Conservation (phyloP, 129 eudicot genomes). For the Artemisia argyi region DNA sequence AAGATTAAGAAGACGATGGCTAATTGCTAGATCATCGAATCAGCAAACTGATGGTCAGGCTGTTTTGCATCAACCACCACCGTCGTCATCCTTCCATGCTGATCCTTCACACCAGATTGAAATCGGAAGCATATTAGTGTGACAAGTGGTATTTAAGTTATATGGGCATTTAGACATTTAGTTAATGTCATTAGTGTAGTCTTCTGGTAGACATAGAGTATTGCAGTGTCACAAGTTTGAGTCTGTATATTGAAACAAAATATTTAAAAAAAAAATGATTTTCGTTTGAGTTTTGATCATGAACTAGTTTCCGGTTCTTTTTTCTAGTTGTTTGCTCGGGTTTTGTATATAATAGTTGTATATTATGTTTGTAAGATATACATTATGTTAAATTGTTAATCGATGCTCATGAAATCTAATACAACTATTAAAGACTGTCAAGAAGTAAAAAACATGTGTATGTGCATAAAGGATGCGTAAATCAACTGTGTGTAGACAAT, state of each 20-base stretch:
- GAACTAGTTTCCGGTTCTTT: not conserved
- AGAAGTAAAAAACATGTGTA: no score
- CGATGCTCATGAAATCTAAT: no score
- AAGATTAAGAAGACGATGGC: conserved; percentile 65
- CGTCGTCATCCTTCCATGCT: conserved; percentile 26
- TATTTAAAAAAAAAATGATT: conserved; percentile 4
- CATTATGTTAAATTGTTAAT: no score
- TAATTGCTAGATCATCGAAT: conserved; percentile 21
- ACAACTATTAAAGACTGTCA: no score
- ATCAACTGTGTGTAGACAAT: no score
- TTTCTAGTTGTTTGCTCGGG: not conserved
- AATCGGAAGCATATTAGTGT: conserved; percentile 38
- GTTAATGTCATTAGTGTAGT: conserved; percentile 13
- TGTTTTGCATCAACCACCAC: conserved; percentile 32
- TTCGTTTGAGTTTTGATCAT: not conserved
- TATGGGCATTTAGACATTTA: not conserved
- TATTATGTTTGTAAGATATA: not conserved
- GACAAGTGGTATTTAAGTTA: conserved; percentile 24
- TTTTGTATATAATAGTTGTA: not conserved
- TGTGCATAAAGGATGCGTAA: no score
- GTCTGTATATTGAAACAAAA: conserved; percentile 33
- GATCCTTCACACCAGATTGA: conserved; percentile 28
- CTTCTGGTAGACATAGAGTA: conserved; percentile 9
- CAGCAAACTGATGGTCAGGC: conserved; percentile 29
- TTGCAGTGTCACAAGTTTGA: conserved; percentile 18